Conservation (phyloP, 1,284 basidiomycete genomes). For the Violaceomyces palustris region DNA sequence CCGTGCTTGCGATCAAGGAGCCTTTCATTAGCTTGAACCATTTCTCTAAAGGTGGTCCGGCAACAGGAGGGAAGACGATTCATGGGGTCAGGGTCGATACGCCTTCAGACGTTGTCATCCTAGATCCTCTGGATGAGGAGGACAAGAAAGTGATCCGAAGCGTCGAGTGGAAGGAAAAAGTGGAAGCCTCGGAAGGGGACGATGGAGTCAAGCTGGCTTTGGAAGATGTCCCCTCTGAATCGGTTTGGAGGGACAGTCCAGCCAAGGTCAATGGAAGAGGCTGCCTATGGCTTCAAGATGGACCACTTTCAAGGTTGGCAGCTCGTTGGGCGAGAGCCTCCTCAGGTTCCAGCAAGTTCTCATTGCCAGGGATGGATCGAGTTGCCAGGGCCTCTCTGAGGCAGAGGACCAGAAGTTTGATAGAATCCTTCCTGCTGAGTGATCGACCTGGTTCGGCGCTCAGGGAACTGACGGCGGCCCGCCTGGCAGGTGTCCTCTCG, state of each 20-base stretch:
- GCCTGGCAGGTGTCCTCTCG: conserved; percentile 7
- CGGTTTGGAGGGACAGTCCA: conserved; percentile 7
- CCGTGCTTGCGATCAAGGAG: conserved; percentile 42
- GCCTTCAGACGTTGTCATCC: conserved; percentile 43
- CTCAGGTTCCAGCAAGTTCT: no score
- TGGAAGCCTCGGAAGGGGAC: conserved; percentile 1
- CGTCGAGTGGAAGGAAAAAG: conserved; percentile 12
- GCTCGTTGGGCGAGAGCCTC: no score
- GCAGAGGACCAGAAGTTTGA: conserved; percentile 5
- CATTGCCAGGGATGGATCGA: no score
- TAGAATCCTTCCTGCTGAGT: conserved; percentile 12
- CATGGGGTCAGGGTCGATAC: conserved; percentile 45
- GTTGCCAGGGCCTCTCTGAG: not conserved
- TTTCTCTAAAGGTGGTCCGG: conserved; percentile 38
- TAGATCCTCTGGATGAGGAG: conserved; percentile 10
- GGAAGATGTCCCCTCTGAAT: no score
- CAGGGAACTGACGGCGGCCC: conserved; percentile 25
- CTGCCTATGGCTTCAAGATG: conserved; percentile 36
- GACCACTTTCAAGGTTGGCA: conserved; percentile 18
- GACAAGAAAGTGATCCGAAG: conserved; percentile 8
- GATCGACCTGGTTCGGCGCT: conserved; percentile 24
- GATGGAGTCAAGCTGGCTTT: conserved; percentile 5
- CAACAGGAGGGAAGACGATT: conserved; percentile 31
- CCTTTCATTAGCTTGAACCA: conserved; percentile 45
- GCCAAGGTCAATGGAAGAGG: conserved; percentile 11